Evolutionary conservation across 2,329 filamentous ascomycete genomes (phyloP), one percentile per base, ranked within the genome.

Genomic region (Leptographium lundbergii): DNA sequence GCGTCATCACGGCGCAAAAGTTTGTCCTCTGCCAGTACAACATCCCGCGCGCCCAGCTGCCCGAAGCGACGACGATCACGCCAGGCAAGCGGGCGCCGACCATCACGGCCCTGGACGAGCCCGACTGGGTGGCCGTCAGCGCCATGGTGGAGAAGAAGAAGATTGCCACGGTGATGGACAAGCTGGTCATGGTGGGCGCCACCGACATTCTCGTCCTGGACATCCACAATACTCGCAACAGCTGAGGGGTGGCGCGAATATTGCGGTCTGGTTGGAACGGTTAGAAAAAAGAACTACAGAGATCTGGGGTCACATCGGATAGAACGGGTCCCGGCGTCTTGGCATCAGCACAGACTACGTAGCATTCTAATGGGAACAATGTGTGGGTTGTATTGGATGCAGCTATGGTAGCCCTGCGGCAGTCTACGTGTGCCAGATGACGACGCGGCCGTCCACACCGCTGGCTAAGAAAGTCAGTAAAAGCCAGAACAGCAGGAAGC

Each of bases 1-100:
- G 94, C 72, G 91, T 99, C 63, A 97, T 99, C 69, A 92, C 90
- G 50, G 94, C 94, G 11, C 90, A 99, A 75, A 87, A 85, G 72
- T 97, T 88, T 70, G 90, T 97, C 32, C 82, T 97, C 34, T 97
- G 94, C 77, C 91, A 95, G 69, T 99, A 97, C 80, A 99, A 99
- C 74, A 83, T 97, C 61, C 81, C 88, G 65, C 84, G 91, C 62
- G 70, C 74, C 54, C 81, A 82, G 58, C 81, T 99, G 59, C 68
- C 77, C 9, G 75, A 77, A 36, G 91, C 88, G 10, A 82, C 80
- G 54, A 81, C 81, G 65, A 88, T 97, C 69, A 96, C 94, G 0
- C 94, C 94, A 0, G 94, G 94, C 62, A 96, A 94, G 76, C 87
- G 94, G 56, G 91, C 94, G 2, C 89, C 94, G 2, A 97, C 92